Percentiles rank a stretch among this genome's conserved stretches.
Conservation (phyloP, 2,329 filamentous ascomycete species). For the Lojkania enalia region DNA sequence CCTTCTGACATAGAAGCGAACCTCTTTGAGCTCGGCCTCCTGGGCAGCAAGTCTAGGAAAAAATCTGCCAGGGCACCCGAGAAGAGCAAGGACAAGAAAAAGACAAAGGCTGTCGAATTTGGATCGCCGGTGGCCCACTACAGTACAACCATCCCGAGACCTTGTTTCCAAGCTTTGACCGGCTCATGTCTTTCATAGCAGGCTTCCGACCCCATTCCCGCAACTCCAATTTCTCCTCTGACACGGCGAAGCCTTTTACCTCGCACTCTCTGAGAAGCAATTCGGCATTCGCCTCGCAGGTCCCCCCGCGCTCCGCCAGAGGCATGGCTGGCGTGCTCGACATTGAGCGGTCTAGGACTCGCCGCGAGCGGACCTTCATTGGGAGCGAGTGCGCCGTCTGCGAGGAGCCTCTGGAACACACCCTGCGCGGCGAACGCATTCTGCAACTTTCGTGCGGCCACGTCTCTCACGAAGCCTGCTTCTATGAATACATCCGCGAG, state of each 20-base stretch:
- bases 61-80: slow-evolving; percentile 17
- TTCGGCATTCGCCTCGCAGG: slow-evolving; percentile 30
- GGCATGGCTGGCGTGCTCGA: slow-evolving; percentile 69
- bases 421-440: slow-evolving; percentile 87
- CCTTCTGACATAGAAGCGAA: slow-evolving; percentile 35
- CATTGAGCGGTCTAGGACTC: slow-evolving; percentile 74
- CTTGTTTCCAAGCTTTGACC: slow-evolving; percentile 41
- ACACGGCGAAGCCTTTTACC: slow-evolving; percentile 11
- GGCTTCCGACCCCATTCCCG: slow-evolving; percentile 43
- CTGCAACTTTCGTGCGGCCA: slow-evolving; percentile 96
- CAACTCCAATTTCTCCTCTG: slow-evolving; percentile 24
- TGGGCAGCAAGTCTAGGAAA: slow-evolving; percentile 25
- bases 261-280: slow-evolving; percentile 27
- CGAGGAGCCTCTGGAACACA: slow-evolving; percentile 95
- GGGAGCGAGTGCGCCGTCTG: slow-evolving; percentile 94
- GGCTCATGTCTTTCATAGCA: slow-evolving; percentile 48
- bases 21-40: slow-evolving; percentile 39
- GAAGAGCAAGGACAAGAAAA: slow-evolving; percentile 26
- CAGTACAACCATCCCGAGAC: slow-evolving; percentile 38
- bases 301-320: slow-evolving; percentile 40
- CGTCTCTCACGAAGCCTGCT: slow-evolving; percentile 96
- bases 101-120: slow-evolving; percentile 42
- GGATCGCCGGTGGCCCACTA: slow-evolving; percentile 32
- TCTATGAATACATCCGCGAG: slow-evolving; percentile 97
- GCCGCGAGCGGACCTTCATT: slow-evolving; percentile 92